Percentiles rank a stretch among this genome's conserved stretches.
Evolutionary conservation across 23 red algal species (phyloP).

Genomic region (Gracilariopsis chorda): DNA sequence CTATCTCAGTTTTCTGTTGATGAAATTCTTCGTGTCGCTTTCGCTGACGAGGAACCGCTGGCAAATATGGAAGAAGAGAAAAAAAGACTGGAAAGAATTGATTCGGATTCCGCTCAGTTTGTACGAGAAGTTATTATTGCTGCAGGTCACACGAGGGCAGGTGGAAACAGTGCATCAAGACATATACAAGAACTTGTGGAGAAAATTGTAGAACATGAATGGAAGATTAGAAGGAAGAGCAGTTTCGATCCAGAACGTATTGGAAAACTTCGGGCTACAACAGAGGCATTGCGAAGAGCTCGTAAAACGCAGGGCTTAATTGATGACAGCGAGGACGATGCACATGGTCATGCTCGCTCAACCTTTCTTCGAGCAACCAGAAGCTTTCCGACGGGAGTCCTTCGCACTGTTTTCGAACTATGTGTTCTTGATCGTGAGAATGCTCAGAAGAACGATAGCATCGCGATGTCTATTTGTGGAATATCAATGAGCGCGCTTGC

Average conservation of each 20-base stretch:
- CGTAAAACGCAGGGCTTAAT: not conserved
- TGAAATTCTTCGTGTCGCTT: conserved; percentile 15
- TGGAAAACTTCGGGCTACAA: conserved; percentile 34
- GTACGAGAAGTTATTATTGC: not conserved
- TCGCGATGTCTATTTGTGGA: too few relatives aligned
- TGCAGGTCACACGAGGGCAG: not conserved
- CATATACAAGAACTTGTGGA: conserved; percentile 1
- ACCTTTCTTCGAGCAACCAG: not conserved
- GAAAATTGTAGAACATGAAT: conserved; percentile 20
- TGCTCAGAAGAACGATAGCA: too few relatives aligned
- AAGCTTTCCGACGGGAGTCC: not conserved
- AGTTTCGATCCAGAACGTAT: conserved; percentile 33
- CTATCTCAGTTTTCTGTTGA: conserved; percentile 11
- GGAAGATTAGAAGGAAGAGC: conserved; percentile 12
- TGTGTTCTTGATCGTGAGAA: not conserved
- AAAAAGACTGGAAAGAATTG: conserved; percentile 22
- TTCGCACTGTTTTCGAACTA: not conserved
- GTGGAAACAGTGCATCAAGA: not conserved
- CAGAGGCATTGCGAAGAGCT: conserved; percentile 28
- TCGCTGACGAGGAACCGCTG: conserved; percentile 18
- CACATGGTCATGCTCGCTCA: not conserved
- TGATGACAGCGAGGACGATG: not conserved
- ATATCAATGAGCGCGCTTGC: not conserved
- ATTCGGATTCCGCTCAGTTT: not conserved
- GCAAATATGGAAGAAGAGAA: conserved; percentile 23